phyloP scores from a whole-genome alignment of 176 grass and related monocot species.

The Rhipidocladum racemiflorum region DNA sequence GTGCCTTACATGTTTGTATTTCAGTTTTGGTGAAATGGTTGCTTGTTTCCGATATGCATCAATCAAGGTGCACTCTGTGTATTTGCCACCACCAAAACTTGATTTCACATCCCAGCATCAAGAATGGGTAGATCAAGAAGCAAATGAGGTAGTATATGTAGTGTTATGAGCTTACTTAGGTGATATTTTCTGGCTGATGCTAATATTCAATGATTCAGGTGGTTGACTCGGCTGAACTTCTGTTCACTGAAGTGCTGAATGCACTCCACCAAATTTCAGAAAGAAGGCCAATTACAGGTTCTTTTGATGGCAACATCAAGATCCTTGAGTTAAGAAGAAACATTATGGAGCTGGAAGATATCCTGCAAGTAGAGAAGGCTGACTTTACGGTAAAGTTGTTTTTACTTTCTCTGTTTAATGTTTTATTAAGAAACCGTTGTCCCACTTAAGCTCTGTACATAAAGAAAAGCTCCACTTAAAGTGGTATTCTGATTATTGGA shows the following conservation, averaged over 20 bases:
- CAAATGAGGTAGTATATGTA: constrained; percentile 61
- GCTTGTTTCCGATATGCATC: constrained; percentile 90
- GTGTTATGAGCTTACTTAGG: constrained; percentile 1
- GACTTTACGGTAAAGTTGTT: constrained; percentile 66
- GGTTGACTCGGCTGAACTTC: constrained; percentile 51
- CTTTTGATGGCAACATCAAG: constrained; percentile 74
- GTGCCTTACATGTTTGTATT: constrained; percentile 36
- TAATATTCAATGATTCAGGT: constrained; percentile 56
- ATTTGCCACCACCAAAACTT: constrained; percentile 88
- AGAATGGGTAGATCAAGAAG: constrained; percentile 94
- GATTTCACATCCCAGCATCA: constrained; percentile 94
- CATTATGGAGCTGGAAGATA: constrained; percentile 72
- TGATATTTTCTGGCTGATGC: constrained; percentile 28
- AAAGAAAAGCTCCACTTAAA: background rate
- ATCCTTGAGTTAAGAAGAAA: constrained; percentile 68
- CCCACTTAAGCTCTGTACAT: constrained; percentile 12
- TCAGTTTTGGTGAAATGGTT: constrained; percentile 86
- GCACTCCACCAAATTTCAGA: constrained; percentile 64
- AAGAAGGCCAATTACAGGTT: constrained; percentile 59
- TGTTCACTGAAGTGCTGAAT: constrained; percentile 77
- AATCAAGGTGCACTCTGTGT: constrained; percentile 86
- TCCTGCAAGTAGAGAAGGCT: constrained; percentile 66
- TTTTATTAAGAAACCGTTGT: constrained; percentile 5
- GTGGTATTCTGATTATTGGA: constrained; percentile 33
- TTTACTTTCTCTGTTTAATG: constrained; percentile 36